These are phyloP conservation scores for Stagonosporopsis chrysanthemi DNA, from an alignment of 2,329 filamentous ascomycete species.

Conservation along the genomic window DNA sequence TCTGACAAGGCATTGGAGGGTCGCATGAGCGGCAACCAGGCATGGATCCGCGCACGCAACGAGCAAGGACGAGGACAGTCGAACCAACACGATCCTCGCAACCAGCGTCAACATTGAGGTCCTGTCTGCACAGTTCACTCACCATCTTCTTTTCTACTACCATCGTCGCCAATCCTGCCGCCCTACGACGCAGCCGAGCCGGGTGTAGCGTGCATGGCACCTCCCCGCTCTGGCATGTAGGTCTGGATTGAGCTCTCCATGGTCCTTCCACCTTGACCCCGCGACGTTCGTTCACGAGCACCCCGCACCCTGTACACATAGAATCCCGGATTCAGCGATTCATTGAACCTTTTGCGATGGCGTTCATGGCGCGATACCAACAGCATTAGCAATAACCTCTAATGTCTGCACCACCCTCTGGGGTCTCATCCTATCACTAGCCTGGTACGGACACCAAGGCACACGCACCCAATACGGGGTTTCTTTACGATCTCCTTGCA, in stretches of 20 bases:
- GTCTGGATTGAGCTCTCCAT: conserved; percentile 23
- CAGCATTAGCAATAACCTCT: conserved; percentile 40
- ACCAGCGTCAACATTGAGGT: conserved; percentile 49
- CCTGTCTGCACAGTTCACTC: background rate
- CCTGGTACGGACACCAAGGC: conserved; percentile 30
- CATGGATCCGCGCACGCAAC: conserved; percentile 48
- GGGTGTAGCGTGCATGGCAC: conserved; percentile 20
- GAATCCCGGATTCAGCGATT: conserved; percentile 34
- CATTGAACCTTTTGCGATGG: conserved; percentile 39
- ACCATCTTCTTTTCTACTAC: conserved; percentile 9
- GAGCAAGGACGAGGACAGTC: conserved; percentile 47
- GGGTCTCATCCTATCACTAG: conserved; percentile 37
- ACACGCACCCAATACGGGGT: conserved; percentile 13
- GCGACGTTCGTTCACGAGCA: conserved; percentile 32
- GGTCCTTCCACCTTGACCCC: conserved; percentile 22
- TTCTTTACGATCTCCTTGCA: conserved; percentile 23
- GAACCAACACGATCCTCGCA: conserved; percentile 48
- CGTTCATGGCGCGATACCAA: conserved; percentile 42
- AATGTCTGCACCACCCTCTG: conserved; percentile 45
- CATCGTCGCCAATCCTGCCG: conserved; percentile 18
- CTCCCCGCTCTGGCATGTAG: conserved; percentile 24
- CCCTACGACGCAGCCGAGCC: conserved; percentile 25
- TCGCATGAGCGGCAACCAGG: conserved; percentile 50
- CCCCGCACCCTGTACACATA: conserved; percentile 44
- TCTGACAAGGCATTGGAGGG: conserved; percentile 58